Percentiles rank a stretch among this genome's conserved stretches.
phyloP scores from a whole-genome alignment of 805 yeast species.

The Candida koratica region DNA sequence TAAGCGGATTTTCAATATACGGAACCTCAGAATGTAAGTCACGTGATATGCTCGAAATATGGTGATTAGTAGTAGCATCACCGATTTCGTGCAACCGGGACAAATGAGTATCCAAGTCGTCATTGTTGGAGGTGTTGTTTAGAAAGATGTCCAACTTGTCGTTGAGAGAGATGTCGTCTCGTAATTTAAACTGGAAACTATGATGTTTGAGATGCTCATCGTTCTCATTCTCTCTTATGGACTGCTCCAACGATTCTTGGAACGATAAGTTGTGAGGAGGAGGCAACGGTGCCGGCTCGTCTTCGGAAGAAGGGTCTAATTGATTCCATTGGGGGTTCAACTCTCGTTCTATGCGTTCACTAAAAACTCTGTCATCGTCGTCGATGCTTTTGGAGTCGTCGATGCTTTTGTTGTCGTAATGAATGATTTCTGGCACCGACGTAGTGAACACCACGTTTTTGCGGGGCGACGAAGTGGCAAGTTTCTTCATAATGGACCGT shows the following conservation, averaged over 20 bases:
- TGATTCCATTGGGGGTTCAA: constrained; percentile 21
- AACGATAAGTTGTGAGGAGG: constrained; percentile 21
- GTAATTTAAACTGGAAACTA: constrained; percentile 1
- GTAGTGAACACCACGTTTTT: constrained; percentile 36
- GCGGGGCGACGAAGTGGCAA: constrained; percentile 29
- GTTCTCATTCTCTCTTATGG: constrained; percentile 14
- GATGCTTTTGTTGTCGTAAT: constrained; percentile 17
- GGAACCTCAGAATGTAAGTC: constrained; percentile 22
- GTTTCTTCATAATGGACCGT: constrained; percentile 36
- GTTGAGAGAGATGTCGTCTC: constrained; percentile 33
- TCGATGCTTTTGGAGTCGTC: constrained; percentile 7
- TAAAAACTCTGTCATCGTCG: constrained; percentile 8
- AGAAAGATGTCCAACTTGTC: constrained; percentile 45
- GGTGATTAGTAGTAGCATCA: constrained; percentile 25
- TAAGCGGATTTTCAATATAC: constrained; percentile 29
- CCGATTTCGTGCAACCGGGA: constrained; percentile 24
- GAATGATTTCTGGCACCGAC: constrained; percentile 30
- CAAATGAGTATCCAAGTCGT: constrained; percentile 36
- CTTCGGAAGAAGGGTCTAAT: constrained; percentile 16
- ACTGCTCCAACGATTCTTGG: constrained; percentile 9
- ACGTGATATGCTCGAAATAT: constrained; percentile 34
- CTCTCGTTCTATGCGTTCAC: constrained; percentile 15
- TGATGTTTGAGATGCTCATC: constrained; percentile 11
- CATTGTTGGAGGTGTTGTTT: constrained; percentile 3
- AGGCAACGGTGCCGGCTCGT: constrained; percentile 28